phyloP scores from a whole-genome alignment of 2,329 filamentous ascomycete genomes.

The Biscogniauxia marginata region DNA sequence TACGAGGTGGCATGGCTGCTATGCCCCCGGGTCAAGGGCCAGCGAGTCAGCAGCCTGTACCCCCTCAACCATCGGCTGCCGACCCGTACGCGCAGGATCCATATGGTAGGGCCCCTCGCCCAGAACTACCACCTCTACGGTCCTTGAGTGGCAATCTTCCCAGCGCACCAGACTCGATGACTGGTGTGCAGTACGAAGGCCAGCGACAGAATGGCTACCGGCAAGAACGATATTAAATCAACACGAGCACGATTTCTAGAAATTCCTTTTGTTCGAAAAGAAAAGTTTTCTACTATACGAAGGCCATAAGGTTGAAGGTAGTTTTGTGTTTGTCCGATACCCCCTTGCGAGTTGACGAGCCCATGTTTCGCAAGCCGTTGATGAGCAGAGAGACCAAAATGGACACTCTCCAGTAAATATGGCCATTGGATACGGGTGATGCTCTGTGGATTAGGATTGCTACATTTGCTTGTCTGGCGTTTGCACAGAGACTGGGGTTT shows the following conservation, averaged over 20 bases:
- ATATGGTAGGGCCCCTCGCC: slow-evolving; percentile 35
- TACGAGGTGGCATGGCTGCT: slow-evolving; percentile 36
- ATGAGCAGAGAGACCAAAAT: neutral
- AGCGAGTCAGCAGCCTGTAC: slow-evolving; percentile 25
- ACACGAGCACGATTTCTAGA: neutral
- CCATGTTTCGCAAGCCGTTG: neutral
- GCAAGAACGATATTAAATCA: slow-evolving; percentile 32
- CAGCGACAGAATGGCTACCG: slow-evolving; percentile 49
- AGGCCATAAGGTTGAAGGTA: slow-evolving; percentile 14
- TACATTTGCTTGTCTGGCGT: neutral
- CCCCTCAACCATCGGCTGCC: slow-evolving; percentile 27
- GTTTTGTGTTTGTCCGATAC: slow-evolving; percentile 8
- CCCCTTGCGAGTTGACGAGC: neutral
- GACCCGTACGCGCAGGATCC: slow-evolving; percentile 33
- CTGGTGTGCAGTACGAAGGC: slow-evolving; percentile 62
- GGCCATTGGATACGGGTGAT: neutral
- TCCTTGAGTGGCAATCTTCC: slow-evolving; percentile 46
- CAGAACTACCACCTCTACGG: slow-evolving; percentile 57
- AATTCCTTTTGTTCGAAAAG: slow-evolving; percentile 2
- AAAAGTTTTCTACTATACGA: neutral
- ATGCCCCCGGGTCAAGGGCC: slow-evolving; percentile 20
- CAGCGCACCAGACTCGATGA: slow-evolving; percentile 59
- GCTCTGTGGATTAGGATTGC: neutral
- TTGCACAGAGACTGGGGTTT: neutral
- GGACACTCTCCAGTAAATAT: neutral